A percentile compares a stretch with the other conserved stretches of the same genome.
phyloP scores from a whole-genome alignment of 2,329 filamentous ascomycete genomes.

The Cladosporium velox region DNA sequence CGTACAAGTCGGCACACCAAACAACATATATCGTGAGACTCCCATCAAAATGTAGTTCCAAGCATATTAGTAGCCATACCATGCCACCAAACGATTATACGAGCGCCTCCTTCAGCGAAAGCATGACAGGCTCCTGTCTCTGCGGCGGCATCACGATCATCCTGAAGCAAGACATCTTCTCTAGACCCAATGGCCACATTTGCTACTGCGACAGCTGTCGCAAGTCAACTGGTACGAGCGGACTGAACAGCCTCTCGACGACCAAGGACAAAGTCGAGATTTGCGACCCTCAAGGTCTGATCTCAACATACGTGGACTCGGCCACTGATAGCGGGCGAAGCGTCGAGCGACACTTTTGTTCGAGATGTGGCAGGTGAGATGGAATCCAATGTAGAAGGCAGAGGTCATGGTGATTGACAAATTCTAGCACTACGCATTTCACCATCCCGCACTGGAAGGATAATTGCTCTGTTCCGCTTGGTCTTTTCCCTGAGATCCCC shows the following conservation, averaged over 20 bases:
- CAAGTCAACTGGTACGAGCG: conserved; percentile 42
- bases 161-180: conserved; percentile 49
- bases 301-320: conserved; percentile 25
- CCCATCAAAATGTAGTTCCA: not conserved
- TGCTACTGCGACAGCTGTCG: conserved; percentile 52
- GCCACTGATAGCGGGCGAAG: conserved; percentile 24
- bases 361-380: conserved; percentile 23
- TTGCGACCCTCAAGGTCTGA: conserved; percentile 20
- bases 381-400: fast-evolving
- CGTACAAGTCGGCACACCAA: not conserved
- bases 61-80: not conserved
- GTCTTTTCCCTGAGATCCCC: conserved; percentile 25
- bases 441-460: not conserved
- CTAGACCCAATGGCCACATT: conserved; percentile 43
- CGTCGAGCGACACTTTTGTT: conserved; percentile 26
- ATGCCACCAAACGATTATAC: not conserved
- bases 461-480: conserved; percentile 22
- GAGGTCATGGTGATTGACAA: not conserved
- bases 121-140: conserved; percentile 26
- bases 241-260: conserved; percentile 21
- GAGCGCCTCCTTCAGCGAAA: conserved; percentile 36
- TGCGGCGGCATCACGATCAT: conserved; percentile 45
- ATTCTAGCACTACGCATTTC: not conserved
- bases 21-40: not conserved
- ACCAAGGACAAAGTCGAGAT: conserved; percentile 9